Evolutionary conservation across 805 yeast genomes (phyloP).

Genomic region (Wickerhamomyces rabaulensis): DNA sequence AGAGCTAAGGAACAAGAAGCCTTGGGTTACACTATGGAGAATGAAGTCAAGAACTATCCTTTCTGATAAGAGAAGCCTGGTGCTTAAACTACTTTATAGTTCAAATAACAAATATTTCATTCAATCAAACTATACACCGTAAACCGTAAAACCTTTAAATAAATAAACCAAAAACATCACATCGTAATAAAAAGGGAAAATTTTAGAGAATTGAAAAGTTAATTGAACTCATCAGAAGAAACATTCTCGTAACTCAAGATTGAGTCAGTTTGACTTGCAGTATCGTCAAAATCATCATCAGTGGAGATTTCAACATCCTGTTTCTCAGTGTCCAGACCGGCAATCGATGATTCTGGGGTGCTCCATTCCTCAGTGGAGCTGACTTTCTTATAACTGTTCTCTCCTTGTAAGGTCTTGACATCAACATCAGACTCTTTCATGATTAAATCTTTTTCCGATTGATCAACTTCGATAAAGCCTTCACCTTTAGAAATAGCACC

Average conservation of each 20-base stretch:
- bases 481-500: not conserved
- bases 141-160: not conserved
- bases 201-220: too few relatives aligned
- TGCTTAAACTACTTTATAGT: not conserved
- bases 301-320: not conserved
- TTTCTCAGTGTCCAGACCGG: not conserved
- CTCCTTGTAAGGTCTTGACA: not conserved
- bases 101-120: not conserved
- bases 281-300: not conserved
- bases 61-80: not conserved
- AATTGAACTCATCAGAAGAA: not conserved
- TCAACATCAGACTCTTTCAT: not conserved
- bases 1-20: constrained; percentile 32
- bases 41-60: constrained; percentile 15
- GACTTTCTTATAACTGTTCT: not conserved
- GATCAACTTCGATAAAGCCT: not conserved
- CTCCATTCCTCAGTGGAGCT: not conserved
- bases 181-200: too few relatives aligned
- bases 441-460: too few relatives aligned
- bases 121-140: too few relatives aligned
- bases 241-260: not conserved
- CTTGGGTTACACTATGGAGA: constrained; percentile 18
- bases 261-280: not conserved
- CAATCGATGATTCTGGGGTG: not conserved
- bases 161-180: too few relatives aligned